Conservation (phyloP, 331 rosid species). For the Arachis monticola region DNA sequence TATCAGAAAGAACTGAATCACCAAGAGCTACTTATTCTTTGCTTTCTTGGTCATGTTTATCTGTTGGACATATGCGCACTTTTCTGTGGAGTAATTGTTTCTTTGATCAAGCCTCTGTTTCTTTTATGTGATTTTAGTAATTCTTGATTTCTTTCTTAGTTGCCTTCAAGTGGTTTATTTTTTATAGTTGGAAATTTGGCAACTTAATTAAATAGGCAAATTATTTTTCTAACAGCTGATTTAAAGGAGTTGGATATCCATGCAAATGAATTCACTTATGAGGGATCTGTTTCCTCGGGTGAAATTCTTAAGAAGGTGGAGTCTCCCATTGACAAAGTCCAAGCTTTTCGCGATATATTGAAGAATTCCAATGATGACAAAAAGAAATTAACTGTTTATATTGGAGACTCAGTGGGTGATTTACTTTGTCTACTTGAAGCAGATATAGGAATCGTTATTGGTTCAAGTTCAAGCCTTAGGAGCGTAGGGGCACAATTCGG, state of each 20-base stretch:
- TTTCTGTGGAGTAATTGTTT: conserved; percentile 31
- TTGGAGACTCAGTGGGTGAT: conserved; percentile 96
- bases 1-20: conserved; percentile 30
- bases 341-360: conserved; percentile 62
- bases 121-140: conserved; percentile 10
- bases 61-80: conserved; percentile 14
- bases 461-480: conserved; percentile 91
- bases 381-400: conserved; percentile 70
- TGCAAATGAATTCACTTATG: conserved; percentile 83
- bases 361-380: conserved; percentile 48
- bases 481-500: conserved; percentile 78
- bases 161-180: conserved; percentile 27
- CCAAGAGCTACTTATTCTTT: conserved; percentile 12
- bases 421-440: conserved; percentile 94
- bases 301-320: conserved; percentile 79
- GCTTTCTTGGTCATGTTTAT: conserved; percentile 21
- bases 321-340: conserved; percentile 87
- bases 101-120: conserved; percentile 32
- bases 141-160: conserved; percentile 27
- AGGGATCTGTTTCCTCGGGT: conserved; percentile 82
- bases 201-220: conserved; percentile 23
- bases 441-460: conserved; percentile 90
- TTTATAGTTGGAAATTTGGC: conserved; percentile 28
- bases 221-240: conserved; percentile 58
- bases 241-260: conserved; percentile 67